Evolutionary conservation across 2,329 filamentous ascomycete genomes (phyloP).

Genomic region (Ophiocordyceps camponoti-rufipedis): DNA sequence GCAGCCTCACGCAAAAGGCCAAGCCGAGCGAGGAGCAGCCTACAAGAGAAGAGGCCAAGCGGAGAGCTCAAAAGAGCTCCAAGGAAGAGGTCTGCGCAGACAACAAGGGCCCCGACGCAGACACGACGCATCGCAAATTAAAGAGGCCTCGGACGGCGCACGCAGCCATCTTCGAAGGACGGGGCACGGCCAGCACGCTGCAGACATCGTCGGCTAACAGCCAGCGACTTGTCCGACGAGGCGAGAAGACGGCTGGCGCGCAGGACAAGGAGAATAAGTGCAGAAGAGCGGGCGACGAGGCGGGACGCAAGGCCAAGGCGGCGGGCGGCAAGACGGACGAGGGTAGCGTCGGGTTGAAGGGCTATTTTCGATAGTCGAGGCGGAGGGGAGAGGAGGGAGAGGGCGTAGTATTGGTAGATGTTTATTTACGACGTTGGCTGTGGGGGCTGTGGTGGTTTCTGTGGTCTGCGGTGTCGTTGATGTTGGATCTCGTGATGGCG

Average conservation of each 20-base stretch:
- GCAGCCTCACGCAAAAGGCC: slow-evolving; percentile 23
- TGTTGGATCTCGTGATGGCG: no score
- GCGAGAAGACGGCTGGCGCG: neutral
- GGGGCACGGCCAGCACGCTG: neutral
- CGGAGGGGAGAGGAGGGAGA: neutral
- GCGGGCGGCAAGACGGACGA: neutral
- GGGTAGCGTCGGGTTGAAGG: slow-evolving; percentile 1
- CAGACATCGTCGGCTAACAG: slow-evolving; percentile 3
- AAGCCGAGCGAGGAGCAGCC: neutral
- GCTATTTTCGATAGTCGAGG: slow-evolving; percentile 1
- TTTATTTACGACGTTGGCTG: neutral
- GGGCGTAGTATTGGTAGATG: neutral
- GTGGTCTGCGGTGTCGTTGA: no score
- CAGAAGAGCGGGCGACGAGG: neutral
- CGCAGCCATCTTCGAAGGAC: neutral
- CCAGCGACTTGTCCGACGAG: neutral
- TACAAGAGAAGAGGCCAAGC: neutral
- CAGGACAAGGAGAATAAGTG: slow-evolving; percentile 3
- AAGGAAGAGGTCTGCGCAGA: neutral
- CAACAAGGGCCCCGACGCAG: neutral
- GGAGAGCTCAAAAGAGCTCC: neutral
- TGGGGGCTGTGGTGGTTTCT: no score
- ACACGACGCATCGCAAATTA: neutral
- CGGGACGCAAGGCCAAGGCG: neutral
- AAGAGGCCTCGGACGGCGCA: slow-evolving; percentile 1